These are phyloP conservation scores for Chalaropsis thielavioides DNA, from an alignment of 2,329 filamentous ascomycete genomes.

Conservation along the genomic window DNA sequence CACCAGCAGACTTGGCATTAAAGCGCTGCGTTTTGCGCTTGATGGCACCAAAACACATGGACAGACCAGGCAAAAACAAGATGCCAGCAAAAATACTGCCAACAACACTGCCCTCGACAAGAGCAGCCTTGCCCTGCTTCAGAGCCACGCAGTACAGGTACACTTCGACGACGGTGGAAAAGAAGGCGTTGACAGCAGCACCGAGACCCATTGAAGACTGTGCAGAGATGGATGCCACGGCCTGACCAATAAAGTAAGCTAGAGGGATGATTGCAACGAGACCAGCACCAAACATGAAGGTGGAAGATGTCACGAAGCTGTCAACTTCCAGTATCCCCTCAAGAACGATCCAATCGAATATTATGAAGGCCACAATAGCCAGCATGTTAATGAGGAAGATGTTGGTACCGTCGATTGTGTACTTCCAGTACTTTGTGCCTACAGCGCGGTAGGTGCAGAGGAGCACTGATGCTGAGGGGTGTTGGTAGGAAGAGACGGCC, in stretches of 20 bases:
- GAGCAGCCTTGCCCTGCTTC: conserved; percentile 75
- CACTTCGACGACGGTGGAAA: conserved; percentile 93
- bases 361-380: conserved; percentile 82
- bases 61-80: conserved; percentile 81
- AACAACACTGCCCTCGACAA: conserved; percentile 93
- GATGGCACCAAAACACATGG: conserved; percentile 97
- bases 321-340: conserved; percentile 53
- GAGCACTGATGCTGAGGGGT: conserved; percentile 69
- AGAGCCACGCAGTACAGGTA: conserved; percentile 94
- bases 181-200: conserved; percentile 94
- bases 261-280: conserved; percentile 88
- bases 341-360: conserved; percentile 80
- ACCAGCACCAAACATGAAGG: conserved; percentile 71
- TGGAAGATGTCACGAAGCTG: conserved; percentile 62
- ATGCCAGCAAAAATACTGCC: conserved; percentile 97
- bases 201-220: conserved; percentile 97
- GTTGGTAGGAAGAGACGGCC: conserved; percentile 55
- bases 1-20: conserved; percentile 89
- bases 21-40: conserved; percentile 97
- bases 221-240: conserved; percentile 93
- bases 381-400: conserved; percentile 98
- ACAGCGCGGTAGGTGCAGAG: conserved; percentile 95
- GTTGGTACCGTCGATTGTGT: conserved; percentile 95
- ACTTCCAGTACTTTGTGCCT: conserved; percentile 95
- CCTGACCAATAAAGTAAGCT: conserved; percentile 97